Evolutionary conservation across 2,329 filamentous ascomycete species (phyloP), one percentile per base, ranked within the genome.

Genomic region (Thermochaetoides dissita): DNA sequence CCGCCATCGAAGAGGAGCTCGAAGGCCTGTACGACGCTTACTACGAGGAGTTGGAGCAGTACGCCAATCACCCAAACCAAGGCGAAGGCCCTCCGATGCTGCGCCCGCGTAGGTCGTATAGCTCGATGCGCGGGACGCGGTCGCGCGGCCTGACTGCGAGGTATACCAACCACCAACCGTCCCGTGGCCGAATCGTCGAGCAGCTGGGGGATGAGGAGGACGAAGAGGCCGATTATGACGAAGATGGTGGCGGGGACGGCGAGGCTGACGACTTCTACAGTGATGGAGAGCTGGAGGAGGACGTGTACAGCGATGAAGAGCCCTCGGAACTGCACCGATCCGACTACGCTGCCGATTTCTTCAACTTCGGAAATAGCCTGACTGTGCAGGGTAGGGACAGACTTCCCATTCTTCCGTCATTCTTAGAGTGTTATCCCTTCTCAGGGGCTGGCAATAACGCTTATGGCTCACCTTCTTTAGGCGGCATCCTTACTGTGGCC

Each of bases 21-120:
- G 91, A 98, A 59, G 88, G 94, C 11, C 74, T 98, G 9, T 98
- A 98, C 63, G 91, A 98, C 65, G 89, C 89, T 49, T 98, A 98
- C 64, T 98, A 98, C 60, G 81, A 94, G 59, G 91, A 98, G 64
- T 75, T 98, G 47, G 91, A 96, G 66, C 87, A 94, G 60, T 98
- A 95, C 63, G 91, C 88, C 52, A 88, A 95, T 62, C 79, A 84
- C 34, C 64, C 64, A 38, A 77, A 81, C 59, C 79, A 87, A 57
- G 77, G 78, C 45, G 74, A 84, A 49, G 75, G 72, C 40, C 76
- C 79, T 37, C 76, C 80, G 10, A 76, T 86, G 62, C 71, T 86
- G 54, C 74, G 76, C 36, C 70, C 77, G 39, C 72, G 80, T 7
- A 76, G 78, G 53, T 71, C 82, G 51, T 77, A 77, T 56, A 66